Conservation (phyloP, 371 early-diverging fungal species). For the Zychaea mexicana region DNA sequence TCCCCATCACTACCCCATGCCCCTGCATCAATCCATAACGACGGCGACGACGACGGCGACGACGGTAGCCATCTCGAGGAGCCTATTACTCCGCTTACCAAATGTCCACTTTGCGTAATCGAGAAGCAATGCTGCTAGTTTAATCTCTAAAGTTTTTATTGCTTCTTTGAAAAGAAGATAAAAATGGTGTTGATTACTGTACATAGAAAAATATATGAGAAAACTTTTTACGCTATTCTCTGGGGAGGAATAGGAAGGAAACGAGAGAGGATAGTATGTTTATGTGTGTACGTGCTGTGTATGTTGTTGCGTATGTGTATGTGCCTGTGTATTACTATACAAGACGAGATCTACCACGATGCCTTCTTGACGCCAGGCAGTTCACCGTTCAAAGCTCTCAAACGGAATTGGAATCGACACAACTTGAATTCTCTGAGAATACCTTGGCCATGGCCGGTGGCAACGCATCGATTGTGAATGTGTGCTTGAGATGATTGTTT, state of each 20-base stretch:
- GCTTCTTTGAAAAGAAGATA: background rate
- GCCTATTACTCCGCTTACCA: background rate
- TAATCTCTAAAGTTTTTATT: background rate
- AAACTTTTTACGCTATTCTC: background rate
- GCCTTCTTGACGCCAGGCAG: conserved; percentile 85
- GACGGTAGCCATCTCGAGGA: too few relatives aligned
- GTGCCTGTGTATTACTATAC: background rate
- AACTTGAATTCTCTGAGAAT: conserved; percentile 79
- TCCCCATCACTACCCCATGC: too few relatives aligned
- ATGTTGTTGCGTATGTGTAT: background rate
- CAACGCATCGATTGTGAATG: conserved; percentile 79
- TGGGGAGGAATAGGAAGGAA: background rate
- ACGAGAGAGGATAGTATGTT: background rate
- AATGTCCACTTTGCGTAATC: background rate
- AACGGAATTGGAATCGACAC: conserved; percentile 82
- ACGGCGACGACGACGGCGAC: too few relatives aligned
- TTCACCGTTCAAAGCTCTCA: conserved; percentile 82
- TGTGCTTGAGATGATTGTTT: conserved; percentile 68
- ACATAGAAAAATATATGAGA: background rate
- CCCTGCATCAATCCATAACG: too few relatives aligned
- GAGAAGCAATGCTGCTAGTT: background rate
- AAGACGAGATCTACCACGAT: conserved; percentile 73
- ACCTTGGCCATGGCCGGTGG: conserved; percentile 86
- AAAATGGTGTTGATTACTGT: background rate
- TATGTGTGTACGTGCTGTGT: background rate